Conservation (phyloP, 2,329 filamentous ascomycete genomes). For the Fusarium proliferatum region DNA sequence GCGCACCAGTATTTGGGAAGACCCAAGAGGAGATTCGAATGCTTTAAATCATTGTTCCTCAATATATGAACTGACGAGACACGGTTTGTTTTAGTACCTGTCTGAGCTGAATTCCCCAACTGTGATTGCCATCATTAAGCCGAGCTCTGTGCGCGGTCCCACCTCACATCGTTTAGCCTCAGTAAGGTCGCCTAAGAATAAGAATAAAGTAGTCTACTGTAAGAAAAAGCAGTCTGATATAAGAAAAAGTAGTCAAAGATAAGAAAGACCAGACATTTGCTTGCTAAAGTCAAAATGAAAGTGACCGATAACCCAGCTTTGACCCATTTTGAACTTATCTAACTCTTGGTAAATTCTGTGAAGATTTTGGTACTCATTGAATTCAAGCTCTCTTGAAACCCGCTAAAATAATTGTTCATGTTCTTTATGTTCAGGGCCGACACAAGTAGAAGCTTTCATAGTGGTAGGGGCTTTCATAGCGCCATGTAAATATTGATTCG, state of each 20-base stretch:
- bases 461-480: neutral
- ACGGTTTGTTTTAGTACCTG: no score
- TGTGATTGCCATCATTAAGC: no score
- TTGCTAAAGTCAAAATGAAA: neutral
- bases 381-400: neutral
- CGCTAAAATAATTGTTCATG: neutral
- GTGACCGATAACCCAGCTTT: neutral
- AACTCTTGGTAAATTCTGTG: neutral
- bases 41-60: no score
- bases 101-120: no score
- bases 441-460: neutral
- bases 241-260: neutral
- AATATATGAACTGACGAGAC: no score
- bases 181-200: no score
- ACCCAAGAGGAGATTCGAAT: no score
- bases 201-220: no score
- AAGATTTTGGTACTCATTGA: neutral
- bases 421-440: fast-evolving
- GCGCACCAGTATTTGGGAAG: no score
- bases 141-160: no score
- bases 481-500: neutral
- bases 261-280: neutral
- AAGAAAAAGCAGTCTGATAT: no score
- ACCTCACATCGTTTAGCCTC: no score
- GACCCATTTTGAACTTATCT: neutral